Percentiles rank a stretch among this genome's conserved stretches.
Conservation (phyloP, 2,329 filamentous ascomycete species). For the Calonectria multiphialidica region DNA sequence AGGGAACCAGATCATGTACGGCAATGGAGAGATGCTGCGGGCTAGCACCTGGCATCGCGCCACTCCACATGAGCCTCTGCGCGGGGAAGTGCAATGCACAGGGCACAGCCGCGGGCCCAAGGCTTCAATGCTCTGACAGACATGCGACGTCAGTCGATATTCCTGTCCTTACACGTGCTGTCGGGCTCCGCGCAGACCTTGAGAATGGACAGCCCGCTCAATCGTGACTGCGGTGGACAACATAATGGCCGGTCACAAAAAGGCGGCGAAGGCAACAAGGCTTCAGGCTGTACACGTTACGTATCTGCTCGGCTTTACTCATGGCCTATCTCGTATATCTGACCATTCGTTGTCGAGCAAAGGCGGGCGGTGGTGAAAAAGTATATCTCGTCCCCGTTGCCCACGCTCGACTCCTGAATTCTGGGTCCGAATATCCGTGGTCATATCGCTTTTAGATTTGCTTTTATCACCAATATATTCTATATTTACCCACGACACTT, state of each 20-base stretch:
- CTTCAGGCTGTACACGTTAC: constrained; percentile 7
- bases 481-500: constrained; percentile 4
- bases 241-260: constrained; percentile 14
- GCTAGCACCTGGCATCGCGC: not conserved
- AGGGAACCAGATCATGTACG: not conserved
- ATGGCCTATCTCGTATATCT: constrained; percentile 20
- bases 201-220: constrained; percentile 18
- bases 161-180: constrained; percentile 19
- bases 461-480: not conserved
- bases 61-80: not conserved
- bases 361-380: not conserved
- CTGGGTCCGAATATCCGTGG: not conserved
- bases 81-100: constrained; percentile 6
- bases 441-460: constrained; percentile 8
- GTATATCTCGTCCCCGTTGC: constrained; percentile 16
- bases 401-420: not conserved
- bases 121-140: constrained; percentile 31
- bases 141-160: constrained; percentile 43
- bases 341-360: not conserved
- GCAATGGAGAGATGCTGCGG: not conserved
- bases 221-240: constrained; percentile 24
- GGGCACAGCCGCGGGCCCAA: not conserved
- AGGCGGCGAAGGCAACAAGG: constrained; percentile 15
- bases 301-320: constrained; percentile 13
- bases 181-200: constrained; percentile 22